Percentiles rank a stretch among this genome's conserved stretches.
Conservation (phyloP, 169 alveolate genomes). For the Plasmodium fragile region DNA sequence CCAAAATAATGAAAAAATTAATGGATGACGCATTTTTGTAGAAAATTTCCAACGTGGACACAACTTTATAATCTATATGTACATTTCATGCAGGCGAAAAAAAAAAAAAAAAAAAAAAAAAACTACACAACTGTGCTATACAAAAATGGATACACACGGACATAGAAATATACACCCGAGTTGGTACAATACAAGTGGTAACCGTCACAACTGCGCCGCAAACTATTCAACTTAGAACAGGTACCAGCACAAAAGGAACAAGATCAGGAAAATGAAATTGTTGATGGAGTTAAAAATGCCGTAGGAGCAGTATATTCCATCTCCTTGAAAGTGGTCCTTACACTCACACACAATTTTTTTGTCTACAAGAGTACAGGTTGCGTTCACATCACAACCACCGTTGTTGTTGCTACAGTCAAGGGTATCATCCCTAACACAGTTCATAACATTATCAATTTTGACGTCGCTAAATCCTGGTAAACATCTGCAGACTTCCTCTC, state of each 20-base stretch:
- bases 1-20: neutral
- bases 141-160: neutral
- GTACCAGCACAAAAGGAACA: neutral
- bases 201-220: neutral
- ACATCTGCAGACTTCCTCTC: slow-evolving; percentile 52
- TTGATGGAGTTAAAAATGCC: slow-evolving; percentile 28
- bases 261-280: slow-evolving; percentile 22
- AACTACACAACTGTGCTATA: neutral
- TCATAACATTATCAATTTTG: neutral
- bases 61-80: neutral
- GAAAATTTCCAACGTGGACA: neutral
- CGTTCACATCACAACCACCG: slow-evolving; percentile 64
- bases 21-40: neutral
- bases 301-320: slow-evolving; percentile 48
- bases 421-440: slow-evolving; percentile 30
- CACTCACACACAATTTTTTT: slow-evolving; percentile 59
- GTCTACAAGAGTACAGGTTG: slow-evolving; percentile 16
- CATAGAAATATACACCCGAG: neutral
- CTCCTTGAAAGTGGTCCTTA: slow-evolving; percentile 36
- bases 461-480: slow-evolving; percentile 40
- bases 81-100: slow-evolving; percentile 6
- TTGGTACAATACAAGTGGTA: neutral
- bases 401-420: slow-evolving; percentile 24
- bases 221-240: neutral
- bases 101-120: slow-evolving; percentile 2